Conservation (phyloP, 2,329 filamentous ascomycete species). For the Nothopassalora personata region DNA sequence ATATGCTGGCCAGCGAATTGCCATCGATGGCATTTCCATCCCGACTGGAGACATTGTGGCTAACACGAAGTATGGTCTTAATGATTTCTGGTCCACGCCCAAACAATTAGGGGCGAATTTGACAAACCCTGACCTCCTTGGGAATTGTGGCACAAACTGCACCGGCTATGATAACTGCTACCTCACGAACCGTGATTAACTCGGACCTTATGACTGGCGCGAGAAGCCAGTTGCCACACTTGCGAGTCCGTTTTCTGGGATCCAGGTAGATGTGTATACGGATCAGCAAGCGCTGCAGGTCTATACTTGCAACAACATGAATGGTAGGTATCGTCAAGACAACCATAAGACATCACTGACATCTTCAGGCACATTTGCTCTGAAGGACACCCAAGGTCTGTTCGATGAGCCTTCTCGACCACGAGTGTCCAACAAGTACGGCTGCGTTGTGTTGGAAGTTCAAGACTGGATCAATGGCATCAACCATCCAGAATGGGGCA, state of each 20-base stretch:
- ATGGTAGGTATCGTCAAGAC: too few relatives aligned
- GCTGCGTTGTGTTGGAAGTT: slow-evolving; percentile 83
- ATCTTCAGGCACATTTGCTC: slow-evolving; percentile 48
- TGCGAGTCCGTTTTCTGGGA: slow-evolving; percentile 71
- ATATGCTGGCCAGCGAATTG: slow-evolving; percentile 64
- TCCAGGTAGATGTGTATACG: slow-evolving; percentile 72
- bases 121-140: slow-evolving; percentile 54
- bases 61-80: slow-evolving; percentile 62
- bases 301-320: slow-evolving; percentile 74
- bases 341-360: too few relatives aligned
- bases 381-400: slow-evolving; percentile 67
- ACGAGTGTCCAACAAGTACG: slow-evolving; percentile 65
- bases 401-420: slow-evolving; percentile 50
- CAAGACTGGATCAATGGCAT: slow-evolving; percentile 91
- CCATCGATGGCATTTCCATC: slow-evolving; percentile 52
- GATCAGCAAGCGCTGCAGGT: slow-evolving; percentile 87
- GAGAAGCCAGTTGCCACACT: slow-evolving; percentile 59
- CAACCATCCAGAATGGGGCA: slow-evolving; percentile 86
- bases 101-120: slow-evolving; percentile 74
- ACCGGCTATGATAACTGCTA: slow-evolving; percentile 78
- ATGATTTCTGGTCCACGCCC: slow-evolving; percentile 75
- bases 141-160: slow-evolving; percentile 76
- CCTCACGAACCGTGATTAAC: slow-evolving; percentile 57
- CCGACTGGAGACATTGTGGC: slow-evolving; percentile 58
- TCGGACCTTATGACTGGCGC: slow-evolving; percentile 60